These are phyloP conservation scores for Nasturtium officinale DNA, from an alignment of 345 rosid genomes.

Conservation along the genomic window DNA sequence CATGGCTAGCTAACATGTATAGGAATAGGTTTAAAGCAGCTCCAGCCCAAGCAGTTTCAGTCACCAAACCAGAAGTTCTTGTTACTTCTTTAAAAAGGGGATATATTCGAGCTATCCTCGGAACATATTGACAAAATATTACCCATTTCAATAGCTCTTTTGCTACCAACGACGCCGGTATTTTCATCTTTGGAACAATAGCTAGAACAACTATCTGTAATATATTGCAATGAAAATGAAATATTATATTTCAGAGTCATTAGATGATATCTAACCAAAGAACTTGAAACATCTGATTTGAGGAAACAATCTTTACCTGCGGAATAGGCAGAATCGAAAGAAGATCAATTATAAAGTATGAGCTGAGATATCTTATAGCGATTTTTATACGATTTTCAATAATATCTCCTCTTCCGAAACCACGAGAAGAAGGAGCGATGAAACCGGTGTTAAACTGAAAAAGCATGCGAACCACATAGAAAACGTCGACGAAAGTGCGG, in stretches of 20 bases:
- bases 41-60: constrained; percentile 51
- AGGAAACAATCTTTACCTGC: constrained; percentile 35
- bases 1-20: constrained; percentile 49
- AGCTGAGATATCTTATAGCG: constrained; percentile 41
- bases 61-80: constrained; percentile 45
- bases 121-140: constrained; percentile 44
- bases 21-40: constrained; percentile 46
- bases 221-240: neutral
- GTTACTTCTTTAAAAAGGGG: constrained; percentile 45
- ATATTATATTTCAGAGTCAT: neutral
- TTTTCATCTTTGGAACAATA: constrained; percentile 34
- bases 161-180: constrained; percentile 34
- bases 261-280: neutral
- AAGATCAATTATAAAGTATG: constrained; percentile 42
- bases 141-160: constrained; percentile 47
- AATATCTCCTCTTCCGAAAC: constrained; percentile 50
- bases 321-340: constrained; percentile 49
- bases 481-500: constrained; percentile 43
- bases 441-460: constrained; percentile 46
- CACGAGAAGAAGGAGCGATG: constrained; percentile 45
- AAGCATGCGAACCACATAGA: constrained; percentile 43
- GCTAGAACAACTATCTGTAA: constrained; percentile 41
- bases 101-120: constrained; percentile 42
- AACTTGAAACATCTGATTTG: neutral
- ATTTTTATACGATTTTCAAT: constrained; percentile 20